A percentile compares a stretch with the other conserved stretches of the same genome.
phyloP scores from a whole-genome alignment of 2,329 filamentous ascomycete genomes.

The Calonectria montana region DNA sequence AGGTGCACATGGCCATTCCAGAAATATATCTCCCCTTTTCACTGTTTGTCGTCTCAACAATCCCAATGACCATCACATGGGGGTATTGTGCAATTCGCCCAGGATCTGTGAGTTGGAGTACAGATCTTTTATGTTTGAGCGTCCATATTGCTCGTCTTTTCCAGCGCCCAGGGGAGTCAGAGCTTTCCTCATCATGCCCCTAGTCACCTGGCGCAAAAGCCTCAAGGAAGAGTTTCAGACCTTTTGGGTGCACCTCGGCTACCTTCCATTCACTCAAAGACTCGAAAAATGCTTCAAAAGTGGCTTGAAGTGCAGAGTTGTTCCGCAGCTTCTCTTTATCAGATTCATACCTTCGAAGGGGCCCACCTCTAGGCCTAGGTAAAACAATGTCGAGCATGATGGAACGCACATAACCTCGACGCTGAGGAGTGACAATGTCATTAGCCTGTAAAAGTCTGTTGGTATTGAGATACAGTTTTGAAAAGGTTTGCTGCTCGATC shows the following conservation, averaged over 20 bases:
- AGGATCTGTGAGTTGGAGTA: background rate
- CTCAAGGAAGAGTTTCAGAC: background rate
- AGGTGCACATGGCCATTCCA: background rate
- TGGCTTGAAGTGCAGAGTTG: background rate
- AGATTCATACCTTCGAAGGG: background rate
- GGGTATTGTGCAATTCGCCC: background rate
- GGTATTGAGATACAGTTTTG: background rate
- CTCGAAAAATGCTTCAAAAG: background rate
- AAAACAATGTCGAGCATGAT: background rate
- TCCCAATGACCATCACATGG: background rate
- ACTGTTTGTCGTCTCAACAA: background rate
- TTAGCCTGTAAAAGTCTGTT: background rate
- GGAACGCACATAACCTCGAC: background rate
- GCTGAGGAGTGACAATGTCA: background rate
- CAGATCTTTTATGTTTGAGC: background rate
- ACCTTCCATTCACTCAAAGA: background rate
- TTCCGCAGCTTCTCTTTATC: background rate
- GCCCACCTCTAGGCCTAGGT: background rate
- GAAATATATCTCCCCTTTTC: background rate
- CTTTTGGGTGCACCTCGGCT: background rate
- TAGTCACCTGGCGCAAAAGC: background rate
- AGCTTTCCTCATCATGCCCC: background rate
- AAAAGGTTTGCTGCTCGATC: background rate
- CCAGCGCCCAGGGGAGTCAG: background rate
- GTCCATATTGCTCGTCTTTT: background rate